Conservation (phyloP, 495 filamentous ascomycete genomes). For the Annulohypoxylon nitens region DNA sequence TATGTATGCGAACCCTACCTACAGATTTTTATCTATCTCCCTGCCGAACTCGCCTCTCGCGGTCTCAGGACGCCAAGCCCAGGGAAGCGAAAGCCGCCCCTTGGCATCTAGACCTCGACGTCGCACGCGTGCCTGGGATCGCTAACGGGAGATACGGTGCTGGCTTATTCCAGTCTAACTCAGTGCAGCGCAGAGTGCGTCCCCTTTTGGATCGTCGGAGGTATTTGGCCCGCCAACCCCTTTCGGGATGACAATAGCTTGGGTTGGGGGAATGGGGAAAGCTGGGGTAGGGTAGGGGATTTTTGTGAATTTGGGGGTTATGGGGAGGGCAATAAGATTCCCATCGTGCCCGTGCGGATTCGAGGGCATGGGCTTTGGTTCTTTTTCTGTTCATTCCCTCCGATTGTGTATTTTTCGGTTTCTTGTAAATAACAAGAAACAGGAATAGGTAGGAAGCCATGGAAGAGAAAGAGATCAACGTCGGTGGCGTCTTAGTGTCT, state of each 20-base stretch:
- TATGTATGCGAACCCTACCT: slow-evolving; percentile 22
- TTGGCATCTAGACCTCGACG: slow-evolving; percentile 36
- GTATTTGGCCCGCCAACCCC: slow-evolving; percentile 28
- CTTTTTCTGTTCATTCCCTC: not conserved
- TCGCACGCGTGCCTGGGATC: slow-evolving; percentile 25
- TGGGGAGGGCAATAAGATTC: slow-evolving; percentile 37
- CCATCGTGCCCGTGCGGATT: slow-evolving; percentile 12
- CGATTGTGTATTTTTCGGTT: not conserved
- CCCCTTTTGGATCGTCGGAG: slow-evolving; percentile 28
- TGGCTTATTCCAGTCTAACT: slow-evolving; percentile 15
- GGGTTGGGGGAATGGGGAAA: slow-evolving; percentile 13
- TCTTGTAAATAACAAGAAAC: not conserved
- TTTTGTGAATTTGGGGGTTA: slow-evolving; percentile 19
- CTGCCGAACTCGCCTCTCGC: no score
- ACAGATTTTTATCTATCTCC: slow-evolving; percentile 17
- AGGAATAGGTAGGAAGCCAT: slow-evolving; percentile 20
- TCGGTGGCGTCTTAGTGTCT: slow-evolving; percentile 34
- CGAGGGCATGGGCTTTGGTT: not conserved
- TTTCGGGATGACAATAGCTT: slow-evolving; percentile 31
- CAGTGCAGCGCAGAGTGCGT: slow-evolving; percentile 16
- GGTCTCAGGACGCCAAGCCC: slow-evolving; percentile 34
- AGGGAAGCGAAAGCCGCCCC: slow-evolving; percentile 22
- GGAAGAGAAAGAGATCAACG: slow-evolving; percentile 41
- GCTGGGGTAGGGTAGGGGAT: slow-evolving; percentile 21
- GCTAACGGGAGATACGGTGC: slow-evolving; percentile 6